A percentile compares a stretch with the other conserved stretches of the same genome.
These are phyloP conservation scores for Elsinoe necatrix DNA, from an alignment of 2,329 filamentous ascomycete species.

Conservation along the genomic window DNA sequence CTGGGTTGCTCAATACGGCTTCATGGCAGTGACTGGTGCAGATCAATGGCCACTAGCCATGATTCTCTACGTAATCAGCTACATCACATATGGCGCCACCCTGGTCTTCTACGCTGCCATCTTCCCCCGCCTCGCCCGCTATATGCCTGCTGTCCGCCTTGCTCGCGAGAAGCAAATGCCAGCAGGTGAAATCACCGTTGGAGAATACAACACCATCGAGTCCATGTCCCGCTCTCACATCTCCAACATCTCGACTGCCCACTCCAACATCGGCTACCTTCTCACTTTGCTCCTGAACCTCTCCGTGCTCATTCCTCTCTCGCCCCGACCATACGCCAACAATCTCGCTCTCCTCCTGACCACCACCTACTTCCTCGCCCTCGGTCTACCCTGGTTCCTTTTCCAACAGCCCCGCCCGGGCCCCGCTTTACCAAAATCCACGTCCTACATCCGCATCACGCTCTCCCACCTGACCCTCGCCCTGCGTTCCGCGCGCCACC, in stretches of 20 bases:
- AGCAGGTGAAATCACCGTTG: conserved; percentile 46
- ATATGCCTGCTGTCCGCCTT: conserved; percentile 12
- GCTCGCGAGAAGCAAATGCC: conserved; percentile 5
- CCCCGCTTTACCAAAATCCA: conserved; percentile 7
- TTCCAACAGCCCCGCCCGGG: conserved; percentile 13
- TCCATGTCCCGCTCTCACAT: conserved; percentile 34
- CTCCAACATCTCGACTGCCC: conserved; percentile 16
- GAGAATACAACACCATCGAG: conserved; percentile 54
- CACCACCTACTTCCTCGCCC: conserved; percentile 27
- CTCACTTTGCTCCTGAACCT: conserved; percentile 15
- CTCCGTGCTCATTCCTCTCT: conserved; percentile 11
- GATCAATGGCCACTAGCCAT: conserved; percentile 53
- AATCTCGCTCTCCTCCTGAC: conserved; percentile 17
- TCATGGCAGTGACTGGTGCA: conserved; percentile 55
- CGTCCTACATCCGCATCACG: conserved; percentile 43
- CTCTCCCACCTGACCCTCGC: conserved; percentile 55
- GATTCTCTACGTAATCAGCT: conserved; percentile 57
- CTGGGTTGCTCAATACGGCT: conserved; percentile 57
- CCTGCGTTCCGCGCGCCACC: conserved; percentile 50
- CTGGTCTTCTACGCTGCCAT: conserved; percentile 63
- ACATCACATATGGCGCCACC: conserved; percentile 59
- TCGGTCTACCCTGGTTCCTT: conserved; percentile 59
- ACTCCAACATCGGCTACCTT: conserved; percentile 17
- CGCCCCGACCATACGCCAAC: conserved; percentile 6
- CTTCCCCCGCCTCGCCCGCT: conserved; percentile 42